phyloP scores from a whole-genome alignment of 1,139 yeast species.

The Magnusiomyces suaveolens region DNA sequence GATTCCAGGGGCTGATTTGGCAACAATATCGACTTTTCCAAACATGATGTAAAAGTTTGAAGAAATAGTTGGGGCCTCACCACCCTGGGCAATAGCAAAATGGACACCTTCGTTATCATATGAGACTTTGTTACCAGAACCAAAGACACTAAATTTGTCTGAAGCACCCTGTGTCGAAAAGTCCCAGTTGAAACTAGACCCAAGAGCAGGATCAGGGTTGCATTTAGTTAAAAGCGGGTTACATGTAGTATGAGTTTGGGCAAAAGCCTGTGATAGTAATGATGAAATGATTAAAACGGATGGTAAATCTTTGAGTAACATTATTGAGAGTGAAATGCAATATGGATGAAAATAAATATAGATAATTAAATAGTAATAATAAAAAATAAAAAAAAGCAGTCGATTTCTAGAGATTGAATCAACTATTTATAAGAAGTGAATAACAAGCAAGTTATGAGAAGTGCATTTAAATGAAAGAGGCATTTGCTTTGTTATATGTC shows the following conservation, averaged over 20 bases:
- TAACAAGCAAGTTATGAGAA: neutral
- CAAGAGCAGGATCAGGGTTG: conserved; percentile 17
- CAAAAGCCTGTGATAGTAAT: conserved; percentile 8
- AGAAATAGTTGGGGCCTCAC: conserved; percentile 64
- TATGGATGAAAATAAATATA: neutral
- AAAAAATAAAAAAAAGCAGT: neutral
- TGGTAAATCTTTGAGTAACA: neutral
- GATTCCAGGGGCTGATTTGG: conserved; percentile 62
- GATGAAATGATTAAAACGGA: neutral
- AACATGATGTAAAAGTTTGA: conserved; percentile 79
- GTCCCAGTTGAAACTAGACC: conserved; percentile 15
- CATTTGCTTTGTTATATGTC: neutral
- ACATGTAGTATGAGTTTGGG: conserved; percentile 24
- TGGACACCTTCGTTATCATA: conserved; percentile 47
- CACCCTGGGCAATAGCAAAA: conserved; percentile 48
- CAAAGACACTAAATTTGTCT: neutral
- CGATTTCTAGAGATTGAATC: neutral
- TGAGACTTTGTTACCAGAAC: conserved; percentile 22
- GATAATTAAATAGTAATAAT: neutral
- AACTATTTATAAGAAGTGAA: neutral
- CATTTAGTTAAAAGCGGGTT: conserved; percentile 17
- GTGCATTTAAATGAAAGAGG: neutral
- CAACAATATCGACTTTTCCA: conserved; percentile 65
- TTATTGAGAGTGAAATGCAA: neutral
- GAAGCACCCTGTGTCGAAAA: conserved; percentile 18